Percentiles rank a stretch among this genome's conserved stretches.
Conservation (phyloP, 2,329 filamentous ascomycete species). For the Botrytis paeoniae region DNA sequence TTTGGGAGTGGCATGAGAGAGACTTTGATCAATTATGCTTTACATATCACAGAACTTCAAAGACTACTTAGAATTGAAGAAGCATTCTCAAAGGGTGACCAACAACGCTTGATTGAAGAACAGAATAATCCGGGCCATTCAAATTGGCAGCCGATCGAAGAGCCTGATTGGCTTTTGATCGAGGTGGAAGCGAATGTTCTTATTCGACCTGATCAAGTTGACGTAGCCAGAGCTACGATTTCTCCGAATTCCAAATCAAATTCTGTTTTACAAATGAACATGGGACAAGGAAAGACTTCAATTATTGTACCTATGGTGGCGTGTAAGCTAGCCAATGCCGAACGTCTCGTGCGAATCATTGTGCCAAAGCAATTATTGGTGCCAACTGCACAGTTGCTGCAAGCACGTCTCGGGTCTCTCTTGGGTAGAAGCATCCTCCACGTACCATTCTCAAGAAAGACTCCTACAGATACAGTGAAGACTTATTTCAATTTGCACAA, state of each 20-base stretch:
- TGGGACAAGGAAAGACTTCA: constrained; percentile 63
- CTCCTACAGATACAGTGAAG: constrained; percentile 38
- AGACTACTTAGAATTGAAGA: constrained; percentile 44
- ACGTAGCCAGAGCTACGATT: constrained; percentile 61
- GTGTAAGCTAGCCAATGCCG: constrained; percentile 45
- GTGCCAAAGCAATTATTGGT: constrained; percentile 45
- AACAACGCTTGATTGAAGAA: constrained; percentile 40
- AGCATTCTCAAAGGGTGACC: constrained; percentile 36
- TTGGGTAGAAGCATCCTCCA: constrained; percentile 45
- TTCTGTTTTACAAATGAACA: constrained; percentile 63
- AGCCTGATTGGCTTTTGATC: constrained; percentile 62
- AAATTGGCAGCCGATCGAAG: constrained; percentile 39
- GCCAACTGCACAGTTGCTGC: constrained; percentile 47
- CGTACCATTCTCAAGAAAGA: constrained; percentile 47
- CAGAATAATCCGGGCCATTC: constrained; percentile 42
- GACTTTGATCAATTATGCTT: constrained; percentile 41
- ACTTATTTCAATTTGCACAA: constrained; percentile 42
- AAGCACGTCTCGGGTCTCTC: constrained; percentile 44
- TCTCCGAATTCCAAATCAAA: constrained; percentile 50
- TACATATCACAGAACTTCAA: constrained; percentile 44
- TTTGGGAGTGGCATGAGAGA: constrained; percentile 41
- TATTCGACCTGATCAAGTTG: constrained; percentile 59
- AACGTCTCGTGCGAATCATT: constrained; percentile 43
- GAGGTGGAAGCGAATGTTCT: constrained; percentile 64
- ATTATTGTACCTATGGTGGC: constrained; percentile 54